These are phyloP conservation scores for Akanthomyces muscarius DNA, from an alignment of 2,329 filamentous ascomycete species.

Conservation along the genomic window DNA sequence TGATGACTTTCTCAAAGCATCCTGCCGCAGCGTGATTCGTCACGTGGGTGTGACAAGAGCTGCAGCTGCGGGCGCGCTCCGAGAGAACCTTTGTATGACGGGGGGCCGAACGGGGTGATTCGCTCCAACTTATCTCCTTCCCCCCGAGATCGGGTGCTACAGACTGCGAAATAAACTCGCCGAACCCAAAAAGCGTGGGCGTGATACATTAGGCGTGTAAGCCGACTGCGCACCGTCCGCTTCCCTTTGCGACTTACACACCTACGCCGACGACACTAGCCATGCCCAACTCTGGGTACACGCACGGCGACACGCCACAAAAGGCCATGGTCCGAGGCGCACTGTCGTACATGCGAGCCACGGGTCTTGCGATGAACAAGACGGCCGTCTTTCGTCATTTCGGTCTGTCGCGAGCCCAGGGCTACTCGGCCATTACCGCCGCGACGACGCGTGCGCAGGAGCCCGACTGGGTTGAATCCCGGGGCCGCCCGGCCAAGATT, in stretches of 20 bases:
- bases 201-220: neutral
- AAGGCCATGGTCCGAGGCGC: slow-evolving; percentile 38
- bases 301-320: slow-evolving; percentile 35
- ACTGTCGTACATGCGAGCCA: slow-evolving; percentile 37
- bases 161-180: neutral
- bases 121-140: neutral
- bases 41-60: slow-evolving; percentile 5
- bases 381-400: slow-evolving; percentile 38
- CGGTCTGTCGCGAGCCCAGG: slow-evolving; percentile 35
- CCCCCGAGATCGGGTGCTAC: neutral
- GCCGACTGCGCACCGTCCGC: neutral
- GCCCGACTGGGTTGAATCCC: slow-evolving; percentile 37
- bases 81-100: neutral
- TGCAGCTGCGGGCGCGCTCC: slow-evolving; percentile 2
- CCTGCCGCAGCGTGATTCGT: neutral
- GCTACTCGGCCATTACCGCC: slow-evolving; percentile 34
- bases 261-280: neutral
- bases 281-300: slow-evolving; percentile 29
- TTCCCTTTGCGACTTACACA: neutral
- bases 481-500: slow-evolving; percentile 34
- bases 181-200: no score
- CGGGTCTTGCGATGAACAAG: slow-evolving; percentile 37
- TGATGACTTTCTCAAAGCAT: no score
- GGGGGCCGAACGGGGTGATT: neutral
- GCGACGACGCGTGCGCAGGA: slow-evolving; percentile 28